Conservation (phyloP, 169 alveolate species). For the Eimeria necatrix region DNA sequence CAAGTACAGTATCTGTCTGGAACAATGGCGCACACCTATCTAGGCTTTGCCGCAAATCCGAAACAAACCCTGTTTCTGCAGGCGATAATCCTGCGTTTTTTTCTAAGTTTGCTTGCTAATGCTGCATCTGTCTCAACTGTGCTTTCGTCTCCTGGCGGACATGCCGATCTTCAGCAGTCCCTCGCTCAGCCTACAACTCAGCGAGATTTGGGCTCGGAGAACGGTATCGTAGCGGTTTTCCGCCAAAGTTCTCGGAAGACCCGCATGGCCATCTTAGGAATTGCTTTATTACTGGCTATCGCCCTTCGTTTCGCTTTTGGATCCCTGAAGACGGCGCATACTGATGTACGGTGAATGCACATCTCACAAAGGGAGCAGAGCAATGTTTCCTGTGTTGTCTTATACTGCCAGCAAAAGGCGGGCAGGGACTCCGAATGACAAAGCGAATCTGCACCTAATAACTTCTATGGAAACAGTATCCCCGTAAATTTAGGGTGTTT, state of each 20-base stretch:
- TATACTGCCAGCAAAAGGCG: too few relatives aligned
- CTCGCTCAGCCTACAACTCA: not conserved
- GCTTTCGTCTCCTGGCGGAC: not conserved
- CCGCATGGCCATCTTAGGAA: not conserved
- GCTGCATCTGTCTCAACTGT: not conserved
- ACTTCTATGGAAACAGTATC: too few relatives aligned
- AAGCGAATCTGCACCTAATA: too few relatives aligned
- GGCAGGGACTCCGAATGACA: too few relatives aligned
- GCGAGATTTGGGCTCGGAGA: not conserved
- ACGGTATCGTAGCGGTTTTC: not conserved
- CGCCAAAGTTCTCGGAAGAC: not conserved
- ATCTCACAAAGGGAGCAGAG: too few relatives aligned
- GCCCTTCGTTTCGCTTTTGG: not conserved
- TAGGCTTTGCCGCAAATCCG: not conserved
- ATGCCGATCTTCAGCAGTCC: not conserved
- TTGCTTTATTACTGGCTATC: not conserved
- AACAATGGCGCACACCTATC: slow-evolving; percentile 3
- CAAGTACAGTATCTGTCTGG: not conserved
- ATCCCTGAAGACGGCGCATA: too few relatives aligned
- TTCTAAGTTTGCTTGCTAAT: not conserved
- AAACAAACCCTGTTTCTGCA: not conserved
- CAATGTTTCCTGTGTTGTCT: too few relatives aligned
- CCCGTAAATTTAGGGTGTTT: too few relatives aligned
- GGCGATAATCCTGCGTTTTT: not conserved
- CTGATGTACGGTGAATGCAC: too few relatives aligned